Evolutionary conservation across 2,329 filamentous ascomycete species (phyloP).

Genomic region (Hirsutella rhossiliensis): DNA sequence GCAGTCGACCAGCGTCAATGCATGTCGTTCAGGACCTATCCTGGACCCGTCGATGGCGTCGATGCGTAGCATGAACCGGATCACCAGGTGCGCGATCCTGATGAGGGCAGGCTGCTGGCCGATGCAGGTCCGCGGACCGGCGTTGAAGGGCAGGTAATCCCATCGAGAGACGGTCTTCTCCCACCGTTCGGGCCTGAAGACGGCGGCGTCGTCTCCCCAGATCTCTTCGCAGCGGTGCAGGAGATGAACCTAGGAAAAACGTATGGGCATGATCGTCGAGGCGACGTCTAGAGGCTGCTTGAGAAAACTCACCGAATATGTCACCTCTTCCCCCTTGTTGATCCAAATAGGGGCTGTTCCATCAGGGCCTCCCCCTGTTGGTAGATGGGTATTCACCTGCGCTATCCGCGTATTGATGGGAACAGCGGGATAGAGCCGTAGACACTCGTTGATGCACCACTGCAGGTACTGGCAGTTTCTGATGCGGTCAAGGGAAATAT

Average conservation of each 20-base stretch:
- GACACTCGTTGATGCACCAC: conserved; percentile 73
- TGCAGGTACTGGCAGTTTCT: conserved; percentile 77
- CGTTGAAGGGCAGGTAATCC: conserved; percentile 66
- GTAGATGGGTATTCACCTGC: conserved; percentile 48
- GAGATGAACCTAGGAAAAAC: conserved; percentile 9
- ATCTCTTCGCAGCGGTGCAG: conserved; percentile 61
- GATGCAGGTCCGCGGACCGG: conserved; percentile 61
- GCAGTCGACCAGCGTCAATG: conserved; percentile 9
- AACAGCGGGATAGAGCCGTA: conserved; percentile 65
- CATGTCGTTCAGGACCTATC: conserved; percentile 7
- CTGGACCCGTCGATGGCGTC: conserved; percentile 9
- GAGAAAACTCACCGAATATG: background rate
- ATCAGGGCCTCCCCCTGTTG: conserved; percentile 54
- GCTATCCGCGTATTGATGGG: conserved; percentile 59
- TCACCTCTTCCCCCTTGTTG: conserved; percentile 47
- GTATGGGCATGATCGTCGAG: background rate
- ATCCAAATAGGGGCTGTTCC: conserved; percentile 44
- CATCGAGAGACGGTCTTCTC: conserved; percentile 23
- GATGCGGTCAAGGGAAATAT: conserved; percentile 38
- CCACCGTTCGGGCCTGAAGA: conserved; percentile 59
- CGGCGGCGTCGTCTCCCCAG: conserved; percentile 39
- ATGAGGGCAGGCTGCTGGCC: conserved; percentile 40
- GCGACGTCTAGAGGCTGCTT: background rate
- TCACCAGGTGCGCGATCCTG: conserved; percentile 11
- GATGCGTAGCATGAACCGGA: conserved; percentile 10